Evolutionary conservation across 192 early-diverging fungal species (phyloP), one percentile per base, ranked within the genome.

Genomic region (Coemansia furcata): DNA sequence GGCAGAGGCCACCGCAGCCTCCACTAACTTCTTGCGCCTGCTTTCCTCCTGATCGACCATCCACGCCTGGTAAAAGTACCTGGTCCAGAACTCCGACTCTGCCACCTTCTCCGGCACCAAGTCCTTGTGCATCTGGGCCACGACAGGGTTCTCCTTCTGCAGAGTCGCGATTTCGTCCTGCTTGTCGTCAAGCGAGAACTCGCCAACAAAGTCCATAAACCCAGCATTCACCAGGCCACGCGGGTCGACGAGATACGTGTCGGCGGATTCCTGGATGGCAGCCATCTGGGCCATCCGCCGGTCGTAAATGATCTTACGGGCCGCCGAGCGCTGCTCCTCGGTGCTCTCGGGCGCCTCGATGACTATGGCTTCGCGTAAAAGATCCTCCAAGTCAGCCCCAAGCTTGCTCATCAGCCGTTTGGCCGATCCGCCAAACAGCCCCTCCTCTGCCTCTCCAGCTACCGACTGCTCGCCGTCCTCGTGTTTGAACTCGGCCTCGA

Each of bases 271-370:
- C 44, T 71, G 68, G 36, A 78, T 68, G 3, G 69, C 63, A 6
- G 76, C 76, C 42, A 83, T 32, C 38, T 75, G 76, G 0, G 80
- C 80, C 76, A 78, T 83, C 26, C 73, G 68, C 5, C 80, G 65
- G 63, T 83, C 80, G 32, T 83, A 83, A 32, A 83, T 69, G 37
- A 83, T 67, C 43, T 72, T 78, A 32, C 74, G 71, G 3, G 80
- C 80, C 1, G 76, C 62, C 3, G 36, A 49, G 3, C 44, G 62
- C 52, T 82, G 75, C 63, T 82, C 75, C 63, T 73, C 68, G 3
- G 80, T 77, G 63, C 68, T 77, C 2, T 67, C 70, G 0, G 80
- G 80, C 1, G 80, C 76, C 55, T 83, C 80, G 30, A 83, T 83
- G 23, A 83, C 76, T 37, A 83, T 78, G 33, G 80, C 80, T 12